Evolutionary conservation across 805 yeast genomes (phyloP).

Genomic region (Candida germanica): DNA sequence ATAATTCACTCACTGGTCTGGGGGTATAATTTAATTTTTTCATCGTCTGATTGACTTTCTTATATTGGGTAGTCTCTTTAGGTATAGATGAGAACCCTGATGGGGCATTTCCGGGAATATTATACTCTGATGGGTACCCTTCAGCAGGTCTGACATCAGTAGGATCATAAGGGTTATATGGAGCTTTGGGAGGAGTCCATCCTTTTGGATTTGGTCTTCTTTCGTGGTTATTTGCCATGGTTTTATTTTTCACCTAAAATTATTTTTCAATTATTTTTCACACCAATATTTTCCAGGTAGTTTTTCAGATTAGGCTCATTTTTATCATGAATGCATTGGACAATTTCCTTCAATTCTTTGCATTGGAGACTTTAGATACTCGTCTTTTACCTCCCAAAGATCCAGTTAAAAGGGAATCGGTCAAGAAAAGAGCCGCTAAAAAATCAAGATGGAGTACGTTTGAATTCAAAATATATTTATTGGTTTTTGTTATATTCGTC

Average conservation of each 20-base stretch:
- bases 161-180: constrained; percentile 84
- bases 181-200: constrained; percentile 79
- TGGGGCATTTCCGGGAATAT: constrained; percentile 60
- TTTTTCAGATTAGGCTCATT: too few relatives aligned
- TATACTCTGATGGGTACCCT: constrained; percentile 83
- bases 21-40: constrained; percentile 72
- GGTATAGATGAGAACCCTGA: constrained; percentile 57
- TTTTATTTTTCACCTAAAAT: too few relatives aligned
- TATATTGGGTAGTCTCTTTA: constrained; percentile 62
- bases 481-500: constrained; percentile 63
- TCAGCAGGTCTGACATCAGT: constrained; percentile 72
- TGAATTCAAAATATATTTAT: constrained; percentile 70
- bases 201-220: constrained; percentile 75
- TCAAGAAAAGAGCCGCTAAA: constrained; percentile 29
- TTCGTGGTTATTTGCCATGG: constrained; percentile 21
- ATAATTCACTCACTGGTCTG: constrained; percentile 66
- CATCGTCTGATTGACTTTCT: constrained; percentile 71
- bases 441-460: constrained; percentile 67
- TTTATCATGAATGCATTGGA: constrained; percentile 12
- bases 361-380: constrained; percentile 52
- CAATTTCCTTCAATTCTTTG: constrained; percentile 36
- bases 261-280: too few relatives aligned
- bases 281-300: too few relatives aligned
- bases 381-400: constrained; percentile 43
- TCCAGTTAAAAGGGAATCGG: constrained; percentile 25